These are phyloP conservation scores for Trifolium pratense DNA, from an alignment of 306 rosid species.

Conservation along the genomic window DNA sequence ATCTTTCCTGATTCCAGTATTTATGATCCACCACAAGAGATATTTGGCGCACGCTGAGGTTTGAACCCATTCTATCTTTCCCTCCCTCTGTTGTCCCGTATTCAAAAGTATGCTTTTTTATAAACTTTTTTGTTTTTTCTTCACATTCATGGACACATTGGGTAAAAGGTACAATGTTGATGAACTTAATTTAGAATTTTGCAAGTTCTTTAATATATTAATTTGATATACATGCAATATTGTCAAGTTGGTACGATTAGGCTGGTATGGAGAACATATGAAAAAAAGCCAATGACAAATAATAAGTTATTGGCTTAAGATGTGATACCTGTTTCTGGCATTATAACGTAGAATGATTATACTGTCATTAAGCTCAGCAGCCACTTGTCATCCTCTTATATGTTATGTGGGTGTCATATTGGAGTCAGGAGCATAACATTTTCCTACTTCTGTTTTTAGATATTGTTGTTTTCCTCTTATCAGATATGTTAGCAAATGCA, in stretches of 20 bases:
- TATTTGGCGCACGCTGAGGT: slow-evolving; percentile 81
- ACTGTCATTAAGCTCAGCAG: neutral
- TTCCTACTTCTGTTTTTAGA: slow-evolving; percentile 14
- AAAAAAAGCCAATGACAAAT: neutral
- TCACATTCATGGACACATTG: neutral
- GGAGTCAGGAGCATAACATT: neutral
- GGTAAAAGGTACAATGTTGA: neutral
- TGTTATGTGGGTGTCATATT: neutral
- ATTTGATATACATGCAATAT: neutral
- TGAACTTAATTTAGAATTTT: slow-evolving; percentile 25
- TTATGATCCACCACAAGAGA: slow-evolving; percentile 91
- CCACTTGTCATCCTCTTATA: neutral
- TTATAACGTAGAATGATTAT: slow-evolving; percentile 25
- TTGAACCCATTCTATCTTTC: slow-evolving; percentile 24
- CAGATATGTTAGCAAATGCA: neutral
- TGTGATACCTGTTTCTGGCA: slow-evolving; percentile 1
- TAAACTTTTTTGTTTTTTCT: slow-evolving; percentile 5
- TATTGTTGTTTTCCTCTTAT: no score
- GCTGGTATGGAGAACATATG: slow-evolving; percentile 3
- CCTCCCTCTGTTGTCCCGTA: neutral
- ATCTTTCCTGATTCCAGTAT: slow-evolving; percentile 83
- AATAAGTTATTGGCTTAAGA: neutral
- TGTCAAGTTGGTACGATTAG: slow-evolving; percentile 1
- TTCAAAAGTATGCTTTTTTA: neutral
- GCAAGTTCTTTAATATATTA: neutral